These are phyloP conservation scores for Takashimella tepidaria DNA, from an alignment of 1,284 basidiomycete genomes.

Conservation along the genomic window DNA sequence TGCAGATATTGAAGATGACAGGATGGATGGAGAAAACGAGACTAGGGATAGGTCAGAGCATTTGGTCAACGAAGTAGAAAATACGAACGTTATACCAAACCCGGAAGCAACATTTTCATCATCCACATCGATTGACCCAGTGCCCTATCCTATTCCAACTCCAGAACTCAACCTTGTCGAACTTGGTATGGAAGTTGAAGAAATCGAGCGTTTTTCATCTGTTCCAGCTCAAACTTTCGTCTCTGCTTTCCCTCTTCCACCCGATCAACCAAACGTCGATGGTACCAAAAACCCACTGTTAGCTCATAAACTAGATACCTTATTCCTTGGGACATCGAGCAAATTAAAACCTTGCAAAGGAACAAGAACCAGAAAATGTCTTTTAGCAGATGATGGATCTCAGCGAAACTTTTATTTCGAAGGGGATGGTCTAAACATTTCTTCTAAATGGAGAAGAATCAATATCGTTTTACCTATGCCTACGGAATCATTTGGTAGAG, in stretches of 20 bases:
- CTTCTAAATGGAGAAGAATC: conserved; percentile 36
- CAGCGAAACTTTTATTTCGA: conserved; percentile 42
- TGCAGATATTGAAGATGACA: not conserved
- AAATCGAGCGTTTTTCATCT: conserved; percentile 35
- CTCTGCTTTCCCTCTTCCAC: conserved; percentile 31
- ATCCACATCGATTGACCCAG: not conserved
- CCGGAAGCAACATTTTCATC: not conserved
- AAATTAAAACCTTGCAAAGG: conserved; percentile 10
- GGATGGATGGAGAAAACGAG: not conserved
- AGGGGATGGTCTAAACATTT: conserved; percentile 29
- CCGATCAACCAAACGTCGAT: conserved; percentile 27
- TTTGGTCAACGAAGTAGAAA: too few relatives aligned
- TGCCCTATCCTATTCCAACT: too few relatives aligned
- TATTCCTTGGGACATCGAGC: not conserved
- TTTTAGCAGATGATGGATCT: conserved; percentile 32
- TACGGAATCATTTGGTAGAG: not conserved
- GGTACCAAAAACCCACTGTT: conserved; percentile 24
- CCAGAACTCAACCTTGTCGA: conserved; percentile 21
- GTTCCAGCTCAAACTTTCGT: conserved; percentile 16
- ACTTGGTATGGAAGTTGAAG: conserved; percentile 45
- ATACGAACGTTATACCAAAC: not conserved
- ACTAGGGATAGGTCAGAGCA: not conserved
- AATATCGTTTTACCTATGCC: conserved; percentile 33
- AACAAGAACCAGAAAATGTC: conserved; percentile 17
- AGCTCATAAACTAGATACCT: conserved; percentile 17